Evolutionary conservation across 345 rosid species (phyloP), one percentile per base, ranked within the genome.

Genomic region (Nasturtium officinale): DNA sequence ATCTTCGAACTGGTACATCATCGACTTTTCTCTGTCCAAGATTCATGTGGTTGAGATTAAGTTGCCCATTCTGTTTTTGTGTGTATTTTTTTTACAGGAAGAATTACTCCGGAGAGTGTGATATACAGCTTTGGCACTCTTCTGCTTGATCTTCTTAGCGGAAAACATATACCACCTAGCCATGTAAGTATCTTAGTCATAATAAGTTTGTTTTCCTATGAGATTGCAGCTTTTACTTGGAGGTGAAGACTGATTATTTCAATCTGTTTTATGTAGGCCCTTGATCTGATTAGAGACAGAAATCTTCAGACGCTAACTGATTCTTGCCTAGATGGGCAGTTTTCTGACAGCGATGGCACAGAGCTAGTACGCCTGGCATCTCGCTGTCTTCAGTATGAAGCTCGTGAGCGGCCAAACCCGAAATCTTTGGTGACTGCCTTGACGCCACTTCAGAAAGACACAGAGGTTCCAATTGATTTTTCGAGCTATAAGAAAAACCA

Each of bases 91-190:
- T 8, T 35, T 76, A 45, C 78, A 94, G 99, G 99, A 73, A 86
- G 99, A 70, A 90, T 95, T 70, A 95, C 92, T 30, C 79, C 99
- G 43, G 99, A 95, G 85, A 95, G 99, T 83, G 99, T 91, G 26
- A 90, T 85, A 62, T 95, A 91, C 78, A 95, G 97, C 83, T 91
- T 95, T 73, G 97, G 99, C 65, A 91, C 99, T 69, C 95, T 95
- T 66, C 85, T 91, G 78, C 86, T 95, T 69, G 97, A 95, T 73
- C 99, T 95, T 75, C 91, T 94, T 26, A 94, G 98, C 23, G 98
- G 98, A 65, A 92, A 92, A 72, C 98, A 92, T 81, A 92, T 92
- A 78, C 98, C 98, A 83, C 98, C 98, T 2, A 88, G 99, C 82
- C 99, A 92, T 77, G 99, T 91, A 82, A 82, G 90, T 81, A 59